Base-by-base conservation (phyloP, 2,329 filamentous ascomycete genomes). In the Neopestalotiopsis rosae region DNA sequence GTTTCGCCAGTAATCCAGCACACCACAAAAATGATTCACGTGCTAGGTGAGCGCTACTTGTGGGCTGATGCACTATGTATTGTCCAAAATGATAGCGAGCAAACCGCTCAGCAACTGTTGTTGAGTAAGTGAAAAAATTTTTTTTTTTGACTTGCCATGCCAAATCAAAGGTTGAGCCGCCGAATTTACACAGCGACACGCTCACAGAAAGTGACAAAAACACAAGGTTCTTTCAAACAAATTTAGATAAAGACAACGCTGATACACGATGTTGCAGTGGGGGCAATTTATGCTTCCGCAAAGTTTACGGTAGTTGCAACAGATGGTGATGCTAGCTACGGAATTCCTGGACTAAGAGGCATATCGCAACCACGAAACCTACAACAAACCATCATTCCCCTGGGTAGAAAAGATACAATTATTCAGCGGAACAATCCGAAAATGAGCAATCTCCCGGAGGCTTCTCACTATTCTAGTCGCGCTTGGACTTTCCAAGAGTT, bases 21-120 rank as follows among this genome's bases (percentile, higher is more conserved):
- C 13, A 32, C 67, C 4, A 14, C 58, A 5, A n/a, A 42, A 12
- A 32, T 65, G 4, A 61, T 20, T 7, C n/a, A 32, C 6, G 6
- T 49, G 30, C 14, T 68, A 12, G 67, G 40, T 6, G 61, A 68
- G 42, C 67, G 52, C 2, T 65, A 68, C 20, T 17, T 68, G 12
- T 68, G 67, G 62, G 67, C n/a, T 7, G 64, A 68, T 28, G 62
- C 67, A 17, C 3, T 68, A 2, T 68, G 67, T 17, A 65, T 68
- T 14, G 45, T 56, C 17, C 67, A 68, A n/a, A n/a, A 68, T n/a
- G n/a, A 61, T 9, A n/a, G 14, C 0, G 38, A 67, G 7, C 17
- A 49, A 9, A 61, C 40, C 5, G n/a, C 2, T n/a, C n/a, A 30
- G 9, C 65, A 61, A 38, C 17, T 66, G n/a, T 38, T 13, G 14